Evolutionary conservation across 83 land plant genomes (phyloP), one percentile per base, ranked within the genome.

Genomic region (Picea engelmannii): DNA sequence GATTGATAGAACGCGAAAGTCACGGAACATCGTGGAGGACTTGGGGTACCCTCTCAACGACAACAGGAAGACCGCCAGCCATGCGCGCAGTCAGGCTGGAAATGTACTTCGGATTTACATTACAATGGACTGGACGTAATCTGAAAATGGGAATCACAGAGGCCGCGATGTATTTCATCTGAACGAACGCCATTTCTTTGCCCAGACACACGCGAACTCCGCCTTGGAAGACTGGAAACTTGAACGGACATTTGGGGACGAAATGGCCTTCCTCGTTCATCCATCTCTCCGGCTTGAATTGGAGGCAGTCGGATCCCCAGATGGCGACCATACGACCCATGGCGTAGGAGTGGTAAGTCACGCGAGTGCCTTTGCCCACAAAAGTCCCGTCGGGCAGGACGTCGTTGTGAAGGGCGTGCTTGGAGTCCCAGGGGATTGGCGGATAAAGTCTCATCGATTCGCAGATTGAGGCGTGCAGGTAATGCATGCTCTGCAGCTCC

Each of bases 381-480:
- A 66, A 13, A 9, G 93, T 91, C 0, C 95, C 95, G 65, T 91
- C 92, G 0, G 95, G 96, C 40, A 92, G 35, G 6, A 85, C 73
- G 44, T 94, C 96, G 27, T 89, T 86, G 8, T 66, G 63, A 2
- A 16, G 16, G 12, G 91, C 88, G 3, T 76, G 52, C 59, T 81
- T 86, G 5, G 87, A 69, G 78, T 91, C 93, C 23, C 84, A 40
- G 10, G 92, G 88, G 42, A 94, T 92, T 10, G 96, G 87, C 11
- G 96, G 96, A 80, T 91, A 92, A 16, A 94, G 82, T 10, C 96
- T 70, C 79, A 94, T 61, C 1, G 92, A 69, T 79, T 92, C 95
- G 0, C 88, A 88, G 5, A 94, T 76, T 2, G 95, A 84, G 7
- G 93, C 96, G 24, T 92, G 92, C n/a, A 94, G 87, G 73, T 94